Conservation (phyloP, 441 rosid species). For the Rhodomyrtus psidioides region DNA sequence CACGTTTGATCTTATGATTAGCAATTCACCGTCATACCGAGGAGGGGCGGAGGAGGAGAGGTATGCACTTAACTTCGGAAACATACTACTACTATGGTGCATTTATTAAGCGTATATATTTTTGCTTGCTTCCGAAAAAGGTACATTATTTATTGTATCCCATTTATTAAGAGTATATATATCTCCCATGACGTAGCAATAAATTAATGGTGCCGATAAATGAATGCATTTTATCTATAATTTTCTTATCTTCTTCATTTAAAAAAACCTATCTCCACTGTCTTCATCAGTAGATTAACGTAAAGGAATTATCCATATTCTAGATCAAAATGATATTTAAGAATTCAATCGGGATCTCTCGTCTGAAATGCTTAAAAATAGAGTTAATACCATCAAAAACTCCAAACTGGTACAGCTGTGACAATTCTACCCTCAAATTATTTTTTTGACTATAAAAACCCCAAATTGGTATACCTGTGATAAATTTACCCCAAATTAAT, state of each 20-base stretch:
- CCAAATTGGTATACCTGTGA: too few relatives aligned
- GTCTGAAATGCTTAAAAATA: background rate
- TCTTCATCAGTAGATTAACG: background rate
- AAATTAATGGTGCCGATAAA: background rate
- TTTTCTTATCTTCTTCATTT: background rate
- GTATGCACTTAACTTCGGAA: background rate
- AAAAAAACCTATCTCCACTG: background rate
- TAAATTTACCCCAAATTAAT: too few relatives aligned
- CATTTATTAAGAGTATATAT: background rate
- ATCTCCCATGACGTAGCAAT: background rate
- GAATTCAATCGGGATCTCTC: background rate
- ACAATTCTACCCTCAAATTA: too few relatives aligned
- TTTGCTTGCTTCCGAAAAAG: background rate
- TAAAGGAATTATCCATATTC: background rate
- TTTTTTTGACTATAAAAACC: too few relatives aligned
- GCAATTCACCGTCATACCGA: too few relatives aligned
- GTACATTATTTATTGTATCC: background rate
- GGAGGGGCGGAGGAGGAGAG: background rate
- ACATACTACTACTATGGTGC: background rate
- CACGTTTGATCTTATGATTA: too few relatives aligned
- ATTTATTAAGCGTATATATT: background rate
- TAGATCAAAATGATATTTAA: background rate
- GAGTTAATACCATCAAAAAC: too few relatives aligned
- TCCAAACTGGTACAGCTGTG: too few relatives aligned
- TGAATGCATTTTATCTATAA: background rate